Base-by-base conservation (phyloP, 306 rosid genomes). In the Arachis hypogaea region DNA sequence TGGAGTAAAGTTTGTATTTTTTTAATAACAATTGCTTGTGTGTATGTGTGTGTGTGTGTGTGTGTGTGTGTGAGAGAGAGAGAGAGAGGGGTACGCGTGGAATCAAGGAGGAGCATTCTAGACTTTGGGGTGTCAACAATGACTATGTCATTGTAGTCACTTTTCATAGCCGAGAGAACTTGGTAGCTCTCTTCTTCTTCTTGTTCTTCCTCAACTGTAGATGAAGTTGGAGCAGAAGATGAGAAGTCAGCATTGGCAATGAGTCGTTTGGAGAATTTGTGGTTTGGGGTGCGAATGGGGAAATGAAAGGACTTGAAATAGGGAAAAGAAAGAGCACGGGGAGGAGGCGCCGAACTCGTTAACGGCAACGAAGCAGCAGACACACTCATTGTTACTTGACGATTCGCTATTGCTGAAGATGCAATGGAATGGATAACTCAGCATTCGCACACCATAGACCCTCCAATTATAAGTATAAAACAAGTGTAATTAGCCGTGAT, bases 61-160 rank as follows among this genome's bases (percentile, higher is more conserved):
- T 14, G 14, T 14, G 14, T 14, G 14, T 14, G 14, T 18, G 22
- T 18, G 6, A 11, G 7, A 71, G 46, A 40, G 16, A 63, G 56
- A 11, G 54, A 60, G 40, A 28, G 50, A 12, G 70, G 18, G 49
- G 28, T 83, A 94, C 96, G 64, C 18, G 90, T 72, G 46, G 94
- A 82, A 77, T 94, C 98, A 67, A 91, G 98, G 57, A 94, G 93
- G 56, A 94, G 86, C 85, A 89, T 50, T 85, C 90, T 89, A 54
- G 96, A 84, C 5, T 74, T 74, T 28, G 90, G 86, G 61, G 86
- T 74, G 52, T 94, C 97, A 9, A 94, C 78, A 6, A 94, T 89
- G 61, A 88, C 52, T 61, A 94, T 88, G 33, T 91, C 90, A 72
- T 91, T 94, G 85, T 85, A 91, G 55, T 59, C 61, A 79, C 84